These are phyloP conservation scores for Bisporella sp. DNA, from an alignment of 2,329 filamentous ascomycete species.

Conservation along the genomic window DNA sequence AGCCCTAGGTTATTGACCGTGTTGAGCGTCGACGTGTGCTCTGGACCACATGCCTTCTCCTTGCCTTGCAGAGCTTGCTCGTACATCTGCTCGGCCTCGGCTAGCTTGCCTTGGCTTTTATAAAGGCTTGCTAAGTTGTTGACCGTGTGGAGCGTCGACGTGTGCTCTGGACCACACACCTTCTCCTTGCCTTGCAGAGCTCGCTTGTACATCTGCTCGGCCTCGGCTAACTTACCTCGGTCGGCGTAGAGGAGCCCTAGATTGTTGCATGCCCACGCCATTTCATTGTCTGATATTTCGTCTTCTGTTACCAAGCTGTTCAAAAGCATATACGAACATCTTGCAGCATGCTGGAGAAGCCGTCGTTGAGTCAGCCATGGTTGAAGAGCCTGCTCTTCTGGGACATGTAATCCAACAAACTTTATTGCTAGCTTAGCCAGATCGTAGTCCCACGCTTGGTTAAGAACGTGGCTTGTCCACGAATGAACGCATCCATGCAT, in stretches of 20 bases:
- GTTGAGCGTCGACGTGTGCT: slow-evolving; percentile 3
- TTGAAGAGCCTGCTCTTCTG: not conserved
- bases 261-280: slow-evolving; percentile 4
- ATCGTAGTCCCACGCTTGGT: slow-evolving; percentile 2
- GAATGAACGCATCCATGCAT: slow-evolving; percentile 6
- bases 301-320: no score
- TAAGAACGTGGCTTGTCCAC: slow-evolving; percentile 3
- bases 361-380: not conserved
- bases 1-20: slow-evolving; percentile 9
- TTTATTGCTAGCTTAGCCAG: slow-evolving; percentile 11
- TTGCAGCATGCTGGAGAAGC: not conserved
- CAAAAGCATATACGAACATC: slow-evolving; percentile 2
- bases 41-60: slow-evolving; percentile 8
- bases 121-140: slow-evolving; percentile 27
- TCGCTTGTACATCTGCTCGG: slow-evolving; percentile 1
- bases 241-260: slow-evolving; percentile 14
- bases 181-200: not conserved
- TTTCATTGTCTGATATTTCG: slow-evolving; percentile 10
- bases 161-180: not conserved
- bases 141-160: slow-evolving; percentile 1
- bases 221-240: slow-evolving; percentile 16
- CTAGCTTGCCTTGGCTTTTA: slow-evolving; percentile 16
- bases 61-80: slow-evolving; percentile 13
- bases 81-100: slow-evolving; percentile 19
- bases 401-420: slow-evolving; percentile 2